Percentiles rank a stretch among this genome's conserved stretches.
phyloP scores from a whole-genome alignment of 1,284 basidiomycete species.

The Leccinum solheimii region DNA sequence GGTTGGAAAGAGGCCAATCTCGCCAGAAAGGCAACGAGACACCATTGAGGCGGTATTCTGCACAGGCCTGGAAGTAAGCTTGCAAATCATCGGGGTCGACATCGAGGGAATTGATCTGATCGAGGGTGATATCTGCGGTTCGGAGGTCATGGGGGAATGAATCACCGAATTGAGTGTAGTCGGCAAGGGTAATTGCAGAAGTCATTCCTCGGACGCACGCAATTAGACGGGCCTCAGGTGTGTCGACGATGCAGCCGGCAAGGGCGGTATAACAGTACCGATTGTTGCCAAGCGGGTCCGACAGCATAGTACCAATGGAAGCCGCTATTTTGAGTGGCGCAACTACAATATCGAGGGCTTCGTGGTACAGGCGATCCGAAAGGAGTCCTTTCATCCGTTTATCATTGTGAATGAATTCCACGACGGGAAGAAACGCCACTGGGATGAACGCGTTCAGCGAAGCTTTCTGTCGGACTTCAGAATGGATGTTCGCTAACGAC shows the following conservation, averaged over 20 bases:
- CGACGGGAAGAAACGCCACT: slow-evolving; percentile 32
- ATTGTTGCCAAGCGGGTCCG: neutral
- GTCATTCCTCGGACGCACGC: neutral
- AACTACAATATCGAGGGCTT: neutral
- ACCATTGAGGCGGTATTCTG: neutral
- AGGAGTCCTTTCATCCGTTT: neutral
- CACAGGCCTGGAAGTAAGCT: neutral
- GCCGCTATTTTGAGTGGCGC: neutral
- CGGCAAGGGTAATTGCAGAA: neutral
- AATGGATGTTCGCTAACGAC: slow-evolving; percentile 33
- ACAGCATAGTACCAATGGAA: neutral
- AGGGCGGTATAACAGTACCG: neutral
- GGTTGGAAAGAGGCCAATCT: neutral
- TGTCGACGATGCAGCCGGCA: neutral
- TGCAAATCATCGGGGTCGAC: neutral
- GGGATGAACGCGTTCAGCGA: slow-evolving; percentile 31
- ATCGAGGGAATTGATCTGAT: neutral
- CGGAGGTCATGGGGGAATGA: neutral
- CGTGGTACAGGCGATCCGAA: neutral
- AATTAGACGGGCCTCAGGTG: neutral
- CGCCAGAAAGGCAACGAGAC: neutral
- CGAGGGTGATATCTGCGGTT: neutral
- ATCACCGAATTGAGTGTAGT: neutral
- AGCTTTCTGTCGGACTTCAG: slow-evolving; percentile 31
- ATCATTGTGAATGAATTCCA: slow-evolving; percentile 24